Evolutionary conservation across 805 yeast species (phyloP).

Genomic region (Wickerhamomyces mucosus): DNA sequence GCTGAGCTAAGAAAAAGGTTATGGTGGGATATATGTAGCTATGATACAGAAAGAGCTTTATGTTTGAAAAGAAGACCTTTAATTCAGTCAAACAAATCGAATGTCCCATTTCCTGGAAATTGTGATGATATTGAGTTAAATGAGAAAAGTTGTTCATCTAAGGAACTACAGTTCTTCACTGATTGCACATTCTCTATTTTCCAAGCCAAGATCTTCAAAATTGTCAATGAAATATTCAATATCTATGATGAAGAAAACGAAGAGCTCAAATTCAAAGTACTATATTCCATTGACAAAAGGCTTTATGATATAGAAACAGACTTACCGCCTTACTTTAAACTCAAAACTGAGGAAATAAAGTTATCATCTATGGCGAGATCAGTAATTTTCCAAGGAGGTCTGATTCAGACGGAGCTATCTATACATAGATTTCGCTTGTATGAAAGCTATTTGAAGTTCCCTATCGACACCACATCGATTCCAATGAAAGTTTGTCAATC

Average conservation of each 20-base stretch:
- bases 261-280: slow-evolving; percentile 1
- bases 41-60: slow-evolving; percentile 8
- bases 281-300: slow-evolving; percentile 2
- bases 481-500: no score
- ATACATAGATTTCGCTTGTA: slow-evolving; percentile 8
- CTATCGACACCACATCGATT: no score
- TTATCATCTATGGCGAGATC: not conserved
- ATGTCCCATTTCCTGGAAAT: slow-evolving; percentile 4
- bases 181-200: not conserved
- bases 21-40: slow-evolving; percentile 10
- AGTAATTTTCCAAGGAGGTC: slow-evolving; percentile 4
- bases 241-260: not conserved
- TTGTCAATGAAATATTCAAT: slow-evolving; percentile 2
- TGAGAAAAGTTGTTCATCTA: no score
- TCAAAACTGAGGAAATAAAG: not conserved
- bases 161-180: not conserved
- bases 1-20: slow-evolving; percentile 4
- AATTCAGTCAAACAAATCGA: slow-evolving; percentile 5
- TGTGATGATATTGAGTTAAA: not conserved
- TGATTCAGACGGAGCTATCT: slow-evolving; percentile 3
- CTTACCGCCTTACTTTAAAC: not conserved
- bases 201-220: slow-evolving; percentile 3
- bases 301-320: not conserved
- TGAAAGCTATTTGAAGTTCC: slow-evolving; percentile 13
- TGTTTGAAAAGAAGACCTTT: slow-evolving; percentile 4